phyloP scores from a whole-genome alignment of 306 rosid species.

The Psophocarpus tetragonolobus region DNA sequence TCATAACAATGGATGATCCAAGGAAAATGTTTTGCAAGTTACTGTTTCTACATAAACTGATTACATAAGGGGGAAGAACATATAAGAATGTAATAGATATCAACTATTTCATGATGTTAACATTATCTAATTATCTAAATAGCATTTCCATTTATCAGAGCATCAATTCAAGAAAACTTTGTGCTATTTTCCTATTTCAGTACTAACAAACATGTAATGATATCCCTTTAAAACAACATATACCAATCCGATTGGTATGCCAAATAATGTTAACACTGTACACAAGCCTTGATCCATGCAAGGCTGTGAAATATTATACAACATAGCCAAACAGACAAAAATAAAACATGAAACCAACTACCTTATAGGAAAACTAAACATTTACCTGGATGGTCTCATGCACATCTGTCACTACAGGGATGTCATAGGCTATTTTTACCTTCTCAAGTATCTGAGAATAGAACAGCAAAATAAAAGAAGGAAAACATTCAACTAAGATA shows the following conservation, averaged over 20 bases:
- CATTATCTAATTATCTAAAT: not conserved
- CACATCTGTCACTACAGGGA: conserved; percentile 92
- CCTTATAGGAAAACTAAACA: not conserved
- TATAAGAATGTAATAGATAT: conserved; percentile 14
- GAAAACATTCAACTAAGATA: conserved; percentile 14
- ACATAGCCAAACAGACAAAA: conserved; percentile 1
- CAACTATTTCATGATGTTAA: conserved; percentile 8
- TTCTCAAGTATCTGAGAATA: conserved; percentile 84
- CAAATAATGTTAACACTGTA: not conserved
- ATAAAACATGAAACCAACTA: not conserved
- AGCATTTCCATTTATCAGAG: not conserved
- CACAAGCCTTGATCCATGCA: not conserved
- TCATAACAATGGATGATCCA: not conserved
- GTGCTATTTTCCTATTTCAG: not conserved
- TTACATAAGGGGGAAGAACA: not conserved
- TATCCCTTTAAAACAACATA: conserved; percentile 1
- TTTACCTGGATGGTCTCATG: conserved; percentile 77
- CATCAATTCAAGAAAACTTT: conserved; percentile 3
- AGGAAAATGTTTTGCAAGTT: not conserved
- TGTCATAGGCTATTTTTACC: conserved; percentile 82
- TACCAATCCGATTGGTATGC: not conserved
- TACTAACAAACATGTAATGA: not conserved
- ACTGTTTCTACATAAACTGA: not conserved
- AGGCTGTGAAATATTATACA: conserved; percentile 20
- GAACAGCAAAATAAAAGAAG: conserved; percentile 19